Evolutionary conservation across 768 basidiomycete genomes (phyloP), one percentile per base, ranked within the genome.

Genomic region (Leccinum olivaceopallidum): DNA sequence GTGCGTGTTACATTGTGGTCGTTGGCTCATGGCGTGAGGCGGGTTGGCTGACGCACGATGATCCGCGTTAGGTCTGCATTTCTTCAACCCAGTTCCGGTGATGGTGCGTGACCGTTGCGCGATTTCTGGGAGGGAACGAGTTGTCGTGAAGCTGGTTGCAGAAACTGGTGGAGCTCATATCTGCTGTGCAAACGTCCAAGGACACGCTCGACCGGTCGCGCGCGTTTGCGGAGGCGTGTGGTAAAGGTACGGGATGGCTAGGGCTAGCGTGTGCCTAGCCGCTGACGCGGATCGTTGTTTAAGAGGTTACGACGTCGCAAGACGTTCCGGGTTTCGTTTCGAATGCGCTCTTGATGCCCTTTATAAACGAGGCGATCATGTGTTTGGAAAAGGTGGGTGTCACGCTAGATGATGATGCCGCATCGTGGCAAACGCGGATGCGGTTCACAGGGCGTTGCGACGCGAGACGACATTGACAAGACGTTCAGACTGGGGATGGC

Each of bases 311-410:
- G 2, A 85, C 84, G 4, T 95, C 94, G 0, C 85, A 91, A 67
- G 95, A 98, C 68, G 92, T 95, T 1, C 95, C 95, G 4, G 95
- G 94, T 5, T 95, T 94, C 73, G 92, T 95, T n/a, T 92, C 94
- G 2, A 95, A 97, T 68, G 94, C 94, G 1, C 81, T 95, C 32
- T 77, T 98, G 49, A 98, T 98, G 93, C 96, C 96, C 2, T 98
- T 95, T 76, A 89, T 98, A 66, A 98, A 98, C 66, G 96, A 98
- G 81, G 95, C 95, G 0, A 93, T 98, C 65, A 90, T 96, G 86
- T 88, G 87, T 65, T 79, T 98, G 1, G 95, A 98, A 75, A 93
- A 90, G 81, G 93, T 91, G 54, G 10, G 32, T 39, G 36, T 7
- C 18, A 9, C 13, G 6, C 14, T 20, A 8, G 3, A 20, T 18